Conservation (phyloP, 176 grass and related monocot genomes). For the Musa schizocarpa region DNA sequence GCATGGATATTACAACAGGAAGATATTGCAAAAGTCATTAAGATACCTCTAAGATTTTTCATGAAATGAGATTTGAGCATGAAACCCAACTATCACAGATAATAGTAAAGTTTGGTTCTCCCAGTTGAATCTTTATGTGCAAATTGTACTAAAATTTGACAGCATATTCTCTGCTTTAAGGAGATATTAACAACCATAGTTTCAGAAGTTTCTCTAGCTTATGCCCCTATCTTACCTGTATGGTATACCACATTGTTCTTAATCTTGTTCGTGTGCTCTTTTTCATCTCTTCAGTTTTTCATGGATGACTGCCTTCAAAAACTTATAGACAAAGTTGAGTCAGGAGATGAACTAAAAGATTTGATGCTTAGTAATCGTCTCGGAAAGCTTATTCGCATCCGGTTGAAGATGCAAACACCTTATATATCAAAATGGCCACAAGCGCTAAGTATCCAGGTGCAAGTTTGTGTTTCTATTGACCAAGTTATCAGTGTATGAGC, state of each 20-base stretch:
- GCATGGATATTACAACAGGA: too few relatives aligned
- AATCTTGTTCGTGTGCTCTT: not conserved
- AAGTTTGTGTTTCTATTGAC: not conserved
- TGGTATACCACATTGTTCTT: not conserved
- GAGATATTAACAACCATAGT: not conserved
- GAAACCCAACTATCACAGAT: not conserved
- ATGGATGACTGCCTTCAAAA: slow-evolving; percentile 96
- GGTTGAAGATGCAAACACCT: slow-evolving; percentile 82
- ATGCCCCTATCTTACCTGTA: not conserved
- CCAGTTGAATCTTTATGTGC: not conserved
- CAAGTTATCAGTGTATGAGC: not conserved
- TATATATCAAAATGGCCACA: slow-evolving; percentile 97
- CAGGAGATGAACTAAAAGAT: slow-evolving; percentile 62
- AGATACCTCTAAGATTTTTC: too few relatives aligned
- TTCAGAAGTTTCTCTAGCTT: not conserved
- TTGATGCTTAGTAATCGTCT: slow-evolving; percentile 66
- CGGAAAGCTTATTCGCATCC: slow-evolving; percentile 60
- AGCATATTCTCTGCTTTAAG: not conserved
- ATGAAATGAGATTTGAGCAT: too few relatives aligned
- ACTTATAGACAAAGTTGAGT: slow-evolving; percentile 72
- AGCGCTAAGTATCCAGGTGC: slow-evolving; percentile 87
- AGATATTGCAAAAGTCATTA: too few relatives aligned
- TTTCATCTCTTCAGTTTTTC: slow-evolving; percentile 57
- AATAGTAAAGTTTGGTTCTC: not conserved
- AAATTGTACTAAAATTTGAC: not conserved